Evolutionary conservation across 768 basidiomycete species (phyloP).

Genomic region (Lactarius deliciosus): DNA sequence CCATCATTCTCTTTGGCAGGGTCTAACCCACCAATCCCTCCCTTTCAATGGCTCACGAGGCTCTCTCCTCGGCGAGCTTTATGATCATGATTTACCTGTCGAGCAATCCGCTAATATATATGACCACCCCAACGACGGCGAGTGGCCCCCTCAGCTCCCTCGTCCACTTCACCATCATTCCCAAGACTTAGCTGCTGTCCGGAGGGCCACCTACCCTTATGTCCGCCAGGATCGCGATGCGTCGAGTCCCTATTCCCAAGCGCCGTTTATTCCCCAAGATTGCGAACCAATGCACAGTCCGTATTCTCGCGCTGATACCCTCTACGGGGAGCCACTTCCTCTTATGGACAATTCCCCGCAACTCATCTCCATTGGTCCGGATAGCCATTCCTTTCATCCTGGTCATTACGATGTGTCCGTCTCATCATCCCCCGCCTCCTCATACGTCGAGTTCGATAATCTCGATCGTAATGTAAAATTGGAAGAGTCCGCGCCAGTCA

Average conservation of each 20-base stretch:
- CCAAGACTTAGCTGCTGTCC: conserved; percentile 48
- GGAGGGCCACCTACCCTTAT: conserved; percentile 75
- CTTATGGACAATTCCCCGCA: conserved; percentile 42
- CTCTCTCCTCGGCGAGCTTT: conserved; percentile 70
- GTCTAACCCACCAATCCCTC: conserved; percentile 35
- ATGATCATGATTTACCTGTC: conserved; percentile 55
- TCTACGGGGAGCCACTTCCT: conserved; percentile 43
- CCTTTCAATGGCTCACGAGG: conserved; percentile 43
- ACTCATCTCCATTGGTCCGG: conserved; percentile 39
- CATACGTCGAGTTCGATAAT: conserved; percentile 48
- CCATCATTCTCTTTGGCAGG: conserved; percentile 43
- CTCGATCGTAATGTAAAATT: conserved; percentile 57
- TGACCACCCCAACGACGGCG: conserved; percentile 31
- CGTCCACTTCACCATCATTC: conserved; percentile 34
- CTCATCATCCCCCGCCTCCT: conserved; percentile 44
- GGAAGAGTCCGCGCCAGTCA: conserved; percentile 58
- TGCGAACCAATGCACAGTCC: conserved; percentile 39
- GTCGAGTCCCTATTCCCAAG: conserved; percentile 40
- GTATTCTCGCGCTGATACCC: conserved; percentile 38
- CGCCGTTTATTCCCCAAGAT: conserved; percentile 46
- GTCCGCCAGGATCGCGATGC: conserved; percentile 70
- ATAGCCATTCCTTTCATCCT: conserved; percentile 34
- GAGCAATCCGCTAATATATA: conserved; percentile 32
- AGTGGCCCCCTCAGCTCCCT: conserved; percentile 31
- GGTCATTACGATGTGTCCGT: conserved; percentile 38